phyloP scores from a whole-genome alignment of 2,329 filamentous ascomycete genomes.

The Emericellopsis cladophorae region DNA sequence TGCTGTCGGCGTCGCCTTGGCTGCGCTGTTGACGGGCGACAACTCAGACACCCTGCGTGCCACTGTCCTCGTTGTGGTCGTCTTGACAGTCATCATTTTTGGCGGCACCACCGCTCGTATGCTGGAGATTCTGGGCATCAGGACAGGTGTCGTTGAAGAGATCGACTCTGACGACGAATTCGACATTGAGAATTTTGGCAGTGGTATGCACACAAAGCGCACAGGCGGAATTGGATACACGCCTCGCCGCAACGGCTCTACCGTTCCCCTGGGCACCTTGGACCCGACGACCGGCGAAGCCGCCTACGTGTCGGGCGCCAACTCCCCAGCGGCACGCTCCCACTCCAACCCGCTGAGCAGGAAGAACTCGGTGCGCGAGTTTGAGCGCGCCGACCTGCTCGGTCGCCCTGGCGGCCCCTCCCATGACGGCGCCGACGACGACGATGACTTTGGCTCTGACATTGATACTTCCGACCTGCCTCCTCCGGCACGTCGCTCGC shows the following conservation, averaged over 20 bases:
- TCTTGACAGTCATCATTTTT: conserved; percentile 97
- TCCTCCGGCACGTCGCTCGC: conserved; percentile 38
- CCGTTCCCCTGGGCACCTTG: conserved; percentile 44
- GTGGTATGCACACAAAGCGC: conserved; percentile 69
- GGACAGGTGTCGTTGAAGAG: conserved; percentile 91
- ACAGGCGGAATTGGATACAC: conserved; percentile 68
- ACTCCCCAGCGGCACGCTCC: conserved; percentile 28
- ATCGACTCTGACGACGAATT: conserved; percentile 98
- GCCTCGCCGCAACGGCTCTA: conserved; percentile 50
- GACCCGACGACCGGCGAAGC: conserved; percentile 15
- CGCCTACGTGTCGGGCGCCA: conserved; percentile 41
- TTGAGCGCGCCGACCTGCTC: conserved; percentile 44
- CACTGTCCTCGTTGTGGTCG: conserved; percentile 93
- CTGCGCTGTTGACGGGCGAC: conserved; percentile 72
- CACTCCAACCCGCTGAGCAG: conserved; percentile 33
- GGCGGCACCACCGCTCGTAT: conserved; percentile 94
- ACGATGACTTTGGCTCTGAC: conserved; percentile 50
- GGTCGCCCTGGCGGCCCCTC: conserved; percentile 21
- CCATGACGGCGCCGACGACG: conserved; percentile 19
- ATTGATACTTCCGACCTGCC: conserved; percentile 56
- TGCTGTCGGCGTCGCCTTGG: conserved; percentile 88
- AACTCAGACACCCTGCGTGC: conserved; percentile 77
- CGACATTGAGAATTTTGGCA: conserved; percentile 71
- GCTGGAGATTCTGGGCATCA: conserved; percentile 94
- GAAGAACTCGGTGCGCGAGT: conserved; percentile 36